Conservation (phyloP, 2,329 filamentous ascomycete genomes). For the Xylaria sp. region DNA sequence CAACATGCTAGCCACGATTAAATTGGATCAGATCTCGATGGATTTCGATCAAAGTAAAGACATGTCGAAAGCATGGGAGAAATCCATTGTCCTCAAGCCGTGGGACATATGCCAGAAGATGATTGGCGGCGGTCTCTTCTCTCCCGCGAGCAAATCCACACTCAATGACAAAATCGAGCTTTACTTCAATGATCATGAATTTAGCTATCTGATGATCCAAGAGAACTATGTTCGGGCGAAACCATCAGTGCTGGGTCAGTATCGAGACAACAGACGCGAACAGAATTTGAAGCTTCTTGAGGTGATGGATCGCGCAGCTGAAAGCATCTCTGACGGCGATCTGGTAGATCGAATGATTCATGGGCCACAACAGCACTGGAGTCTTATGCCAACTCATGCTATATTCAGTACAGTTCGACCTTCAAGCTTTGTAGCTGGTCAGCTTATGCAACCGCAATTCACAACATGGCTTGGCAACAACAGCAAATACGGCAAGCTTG, state of each 20-base stretch:
- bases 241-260: slow-evolving; percentile 70
- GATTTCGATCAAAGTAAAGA: slow-evolving; percentile 86
- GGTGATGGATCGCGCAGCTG: slow-evolving; percentile 85
- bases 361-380: slow-evolving; percentile 97
- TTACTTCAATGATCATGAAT: slow-evolving; percentile 99
- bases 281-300: slow-evolving; percentile 85
- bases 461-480: slow-evolving; percentile 96
- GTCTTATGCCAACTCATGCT: slow-evolving; percentile 94
- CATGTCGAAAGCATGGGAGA: slow-evolving; percentile 99
- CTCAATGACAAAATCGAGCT: slow-evolving; percentile 98
- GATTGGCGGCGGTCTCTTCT: slow-evolving; percentile 86
- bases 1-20: slow-evolving; percentile 97
- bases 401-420: slow-evolving; percentile 95
- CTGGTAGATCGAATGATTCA: slow-evolving; percentile 98
- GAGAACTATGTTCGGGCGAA: slow-evolving; percentile 94
- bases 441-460: slow-evolving; percentile 79
- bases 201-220: slow-evolving; percentile 96
- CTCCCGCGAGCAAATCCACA: slow-evolving; percentile 81
- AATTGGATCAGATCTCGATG: slow-evolving; percentile 83
- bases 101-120: slow-evolving; percentile 99
- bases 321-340: slow-evolving; percentile 97
- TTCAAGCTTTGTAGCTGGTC: slow-evolving; percentile 85
- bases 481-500: slow-evolving; percentile 82
- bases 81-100: slow-evolving; percentile 94
- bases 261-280: slow-evolving; percentile 71